phyloP scores from a whole-genome alignment of 2,329 filamentous ascomycete species.

The Knoxdaviesia capensis region DNA sequence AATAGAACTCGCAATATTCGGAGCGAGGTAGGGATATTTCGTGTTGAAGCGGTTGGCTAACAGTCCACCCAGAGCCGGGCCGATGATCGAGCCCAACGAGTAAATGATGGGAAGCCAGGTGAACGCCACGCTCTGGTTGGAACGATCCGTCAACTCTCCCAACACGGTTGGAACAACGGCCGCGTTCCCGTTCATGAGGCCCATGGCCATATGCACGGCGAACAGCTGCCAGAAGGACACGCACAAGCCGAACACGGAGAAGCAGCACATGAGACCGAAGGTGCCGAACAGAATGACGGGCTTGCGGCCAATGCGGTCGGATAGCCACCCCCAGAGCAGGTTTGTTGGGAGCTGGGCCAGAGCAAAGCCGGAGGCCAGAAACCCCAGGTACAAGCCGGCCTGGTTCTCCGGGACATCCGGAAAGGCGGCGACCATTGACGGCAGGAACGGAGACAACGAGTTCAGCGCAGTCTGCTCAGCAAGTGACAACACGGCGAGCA shows the following conservation, averaged over 20 bases:
- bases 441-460: slow-evolving; percentile 87
- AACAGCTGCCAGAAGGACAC: slow-evolving; percentile 66
- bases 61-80: slow-evolving; percentile 75
- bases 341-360: slow-evolving; percentile 84
- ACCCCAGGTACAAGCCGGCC: slow-evolving; percentile 73
- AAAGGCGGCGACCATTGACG: slow-evolving; percentile 76
- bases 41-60: slow-evolving; percentile 42
- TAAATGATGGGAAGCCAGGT: slow-evolving; percentile 94
- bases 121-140: slow-evolving; percentile 84
- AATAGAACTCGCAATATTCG: slow-evolving; percentile 59
- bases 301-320: slow-evolving; percentile 50
- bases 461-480: slow-evolving; percentile 94
- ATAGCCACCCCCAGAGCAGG: slow-evolving; percentile 37
- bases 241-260: slow-evolving; percentile 75
- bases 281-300: slow-evolving; percentile 62
- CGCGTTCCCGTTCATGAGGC: slow-evolving; percentile 83
- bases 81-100: slow-evolving; percentile 80
- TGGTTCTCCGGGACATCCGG: slow-evolving; percentile 52
- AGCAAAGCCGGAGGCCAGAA: slow-evolving; percentile 80
- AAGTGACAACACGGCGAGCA: slow-evolving; percentile 74
- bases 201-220: slow-evolving; percentile 74
- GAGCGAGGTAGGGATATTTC: slow-evolving; percentile 64
- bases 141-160: slow-evolving; percentile 85
- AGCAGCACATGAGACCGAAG: slow-evolving; percentile 60
- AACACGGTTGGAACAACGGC: slow-evolving; percentile 85